Evolutionary conservation across 768 basidiomycete species (phyloP).

Genomic region (Hortiboletus flavorubellus): DNA sequence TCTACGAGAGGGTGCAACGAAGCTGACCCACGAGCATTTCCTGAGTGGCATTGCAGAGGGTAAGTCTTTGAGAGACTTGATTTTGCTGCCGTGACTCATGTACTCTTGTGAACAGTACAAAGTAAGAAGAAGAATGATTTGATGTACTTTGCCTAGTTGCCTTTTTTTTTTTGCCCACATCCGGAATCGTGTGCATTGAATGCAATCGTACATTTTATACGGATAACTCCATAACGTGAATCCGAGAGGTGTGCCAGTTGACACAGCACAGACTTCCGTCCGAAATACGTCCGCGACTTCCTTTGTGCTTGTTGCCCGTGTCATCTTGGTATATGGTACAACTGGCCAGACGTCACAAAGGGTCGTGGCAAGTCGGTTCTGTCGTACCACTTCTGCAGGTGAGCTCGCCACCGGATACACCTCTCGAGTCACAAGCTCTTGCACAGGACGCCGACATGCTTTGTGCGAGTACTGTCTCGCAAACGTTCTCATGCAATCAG

Average conservation of each 20-base stretch:
- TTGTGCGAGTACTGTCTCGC: no score
- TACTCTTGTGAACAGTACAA: conserved; percentile 63
- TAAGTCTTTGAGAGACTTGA: conserved; percentile 30
- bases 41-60: conserved; percentile 88
- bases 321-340: no score
- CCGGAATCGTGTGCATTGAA: not conserved
- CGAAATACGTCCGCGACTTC: not conserved
- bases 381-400: not conserved
- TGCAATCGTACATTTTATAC: conserved; percentile 6
- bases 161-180: not conserved
- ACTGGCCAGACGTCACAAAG: not conserved
- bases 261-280: not conserved
- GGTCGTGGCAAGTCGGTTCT: not conserved
- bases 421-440: not conserved
- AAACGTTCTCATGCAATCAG: no score
- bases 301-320: not conserved
- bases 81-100: conserved; percentile 18
- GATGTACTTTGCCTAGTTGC: conserved; percentile 81
- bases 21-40: conserved; percentile 93
- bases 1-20: conserved; percentile 85
- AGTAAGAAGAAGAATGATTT: conserved; percentile 99
- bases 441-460: no score
- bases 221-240: not conserved
- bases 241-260: not conserved
- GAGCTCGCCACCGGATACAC: not conserved